phyloP scores from a whole-genome alignment of 2,329 filamentous ascomycete genomes.

The Coniochaeta ligniaria region DNA sequence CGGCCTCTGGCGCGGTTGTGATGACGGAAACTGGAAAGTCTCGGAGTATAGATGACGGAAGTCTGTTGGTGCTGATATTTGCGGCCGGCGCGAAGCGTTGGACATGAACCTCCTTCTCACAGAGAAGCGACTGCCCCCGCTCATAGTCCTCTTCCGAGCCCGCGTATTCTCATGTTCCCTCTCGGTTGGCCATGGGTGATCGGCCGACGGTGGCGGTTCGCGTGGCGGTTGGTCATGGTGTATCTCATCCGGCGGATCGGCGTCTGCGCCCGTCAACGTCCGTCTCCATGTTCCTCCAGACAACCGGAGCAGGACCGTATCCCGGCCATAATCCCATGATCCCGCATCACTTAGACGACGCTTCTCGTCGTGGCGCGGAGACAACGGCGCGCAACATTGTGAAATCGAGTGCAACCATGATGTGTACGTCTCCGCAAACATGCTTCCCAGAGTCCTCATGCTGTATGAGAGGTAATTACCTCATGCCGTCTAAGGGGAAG shows the following conservation, averaged over 20 bases:
- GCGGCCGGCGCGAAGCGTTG: constrained; percentile 41
- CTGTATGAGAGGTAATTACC: constrained; percentile 6
- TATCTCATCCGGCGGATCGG: constrained; percentile 19
- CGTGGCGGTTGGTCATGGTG: constrained; percentile 23
- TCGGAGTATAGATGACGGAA: constrained; percentile 51
- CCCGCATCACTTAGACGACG: constrained; percentile 17
- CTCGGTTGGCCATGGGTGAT: constrained; percentile 15
- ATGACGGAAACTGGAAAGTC: constrained; percentile 28
- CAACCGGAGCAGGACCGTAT: not conserved
- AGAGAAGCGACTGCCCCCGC: constrained; percentile 31
- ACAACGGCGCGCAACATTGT: constrained; percentile 34
- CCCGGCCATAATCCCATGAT: not conserved
- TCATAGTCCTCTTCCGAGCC: constrained; percentile 12
- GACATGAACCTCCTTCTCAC: constrained; percentile 38
- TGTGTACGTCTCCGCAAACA: constrained; percentile 31
- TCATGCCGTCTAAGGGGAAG: constrained; percentile 8
- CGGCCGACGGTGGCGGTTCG: constrained; percentile 19
- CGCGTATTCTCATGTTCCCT: constrained; percentile 21
- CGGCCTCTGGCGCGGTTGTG: constrained; percentile 20
- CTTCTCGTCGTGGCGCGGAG: constrained; percentile 30
- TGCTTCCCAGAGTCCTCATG: constrained; percentile 23
- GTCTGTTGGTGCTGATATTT: constrained; percentile 52
- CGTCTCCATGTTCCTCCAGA: not conserved
- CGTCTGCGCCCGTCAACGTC: constrained; percentile 11
- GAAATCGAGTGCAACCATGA: constrained; percentile 40